These are phyloP conservation scores for Alternaria tenuissima DNA, from an alignment of 2,329 filamentous ascomycete species.

Conservation along the genomic window DNA sequence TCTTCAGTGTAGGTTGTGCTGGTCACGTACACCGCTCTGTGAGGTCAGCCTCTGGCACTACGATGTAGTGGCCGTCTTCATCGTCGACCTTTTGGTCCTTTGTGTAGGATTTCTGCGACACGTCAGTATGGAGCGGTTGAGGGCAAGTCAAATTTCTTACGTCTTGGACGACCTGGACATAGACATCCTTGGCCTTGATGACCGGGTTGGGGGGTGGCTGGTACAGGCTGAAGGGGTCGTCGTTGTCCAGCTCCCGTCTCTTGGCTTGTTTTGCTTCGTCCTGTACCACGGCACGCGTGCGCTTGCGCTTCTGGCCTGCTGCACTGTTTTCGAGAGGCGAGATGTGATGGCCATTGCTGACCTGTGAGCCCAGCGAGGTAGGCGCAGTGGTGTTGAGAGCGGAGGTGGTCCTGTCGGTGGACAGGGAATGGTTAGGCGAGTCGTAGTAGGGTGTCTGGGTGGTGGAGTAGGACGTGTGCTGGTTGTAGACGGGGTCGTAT, in stretches of 20 bases:
- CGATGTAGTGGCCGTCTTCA: conserved; percentile 96
- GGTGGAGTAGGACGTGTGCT: conserved; percentile 74
- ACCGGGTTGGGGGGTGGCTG: conserved; percentile 86
- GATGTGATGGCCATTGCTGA: conserved; percentile 68
- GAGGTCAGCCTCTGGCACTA: conserved; percentile 83
- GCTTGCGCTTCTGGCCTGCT: conserved; percentile 88
- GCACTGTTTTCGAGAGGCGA: conserved; percentile 66
- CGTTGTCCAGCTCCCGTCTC: conserved; percentile 74
- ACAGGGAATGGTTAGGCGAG: conserved; percentile 74
- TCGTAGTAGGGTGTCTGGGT: conserved; percentile 75
- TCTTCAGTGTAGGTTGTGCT: neutral
- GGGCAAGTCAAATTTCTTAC: conserved; percentile 53
- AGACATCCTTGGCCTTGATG: conserved; percentile 79
- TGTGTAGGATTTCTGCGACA: conserved; percentile 54
- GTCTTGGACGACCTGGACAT: conserved; percentile 66
- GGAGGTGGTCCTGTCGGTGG: conserved; percentile 84
- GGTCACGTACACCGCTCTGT: conserved; percentile 83
- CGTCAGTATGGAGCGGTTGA: conserved; percentile 23
- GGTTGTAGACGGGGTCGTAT: conserved; percentile 77
- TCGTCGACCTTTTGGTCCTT: conserved; percentile 83
- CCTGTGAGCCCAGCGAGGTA: conserved; percentile 79
- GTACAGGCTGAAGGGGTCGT: conserved; percentile 79
- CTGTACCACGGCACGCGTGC: conserved; percentile 81
- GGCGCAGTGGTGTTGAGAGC: conserved; percentile 85
- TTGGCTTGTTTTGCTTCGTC: conserved; percentile 75